These are phyloP conservation scores for Aspergillus alliaceus DNA, from an alignment of 2,329 filamentous ascomycete species.

Conservation along the genomic window DNA sequence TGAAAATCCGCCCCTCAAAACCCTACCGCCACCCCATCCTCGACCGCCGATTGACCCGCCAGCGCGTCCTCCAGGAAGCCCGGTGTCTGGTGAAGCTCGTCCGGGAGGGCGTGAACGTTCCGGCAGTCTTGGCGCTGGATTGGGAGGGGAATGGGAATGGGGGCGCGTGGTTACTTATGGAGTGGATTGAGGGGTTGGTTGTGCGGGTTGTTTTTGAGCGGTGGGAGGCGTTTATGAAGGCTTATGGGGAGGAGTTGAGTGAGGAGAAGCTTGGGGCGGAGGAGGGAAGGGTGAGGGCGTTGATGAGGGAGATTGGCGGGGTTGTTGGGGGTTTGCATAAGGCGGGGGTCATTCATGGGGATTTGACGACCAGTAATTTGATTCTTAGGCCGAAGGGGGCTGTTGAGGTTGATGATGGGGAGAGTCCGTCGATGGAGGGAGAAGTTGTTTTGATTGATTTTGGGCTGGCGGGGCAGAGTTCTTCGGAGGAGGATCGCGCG, in stretches of 20 bases:
- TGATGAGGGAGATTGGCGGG: constrained; percentile 70
- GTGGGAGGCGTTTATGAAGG: constrained; percentile 58
- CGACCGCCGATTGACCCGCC: constrained; percentile 80
- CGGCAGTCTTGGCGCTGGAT: constrained; percentile 71
- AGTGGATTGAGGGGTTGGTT: constrained; percentile 77
- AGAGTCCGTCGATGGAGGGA: constrained; percentile 53
- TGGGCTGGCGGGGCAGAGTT: constrained; percentile 78
- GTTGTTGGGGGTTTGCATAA: constrained; percentile 76
- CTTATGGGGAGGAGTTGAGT: constrained; percentile 31
- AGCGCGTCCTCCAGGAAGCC: constrained; percentile 85
- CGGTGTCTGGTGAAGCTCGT: constrained; percentile 77
- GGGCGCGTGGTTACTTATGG: constrained; percentile 75
- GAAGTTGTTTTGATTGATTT: constrained; percentile 93
- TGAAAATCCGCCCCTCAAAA: constrained; percentile 91
- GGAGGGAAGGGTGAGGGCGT: constrained; percentile 54
- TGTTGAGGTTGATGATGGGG: constrained; percentile 19
- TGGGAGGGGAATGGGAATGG: constrained; percentile 62
- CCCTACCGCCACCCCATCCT: constrained; percentile 88
- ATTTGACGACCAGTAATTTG: constrained; percentile 95
- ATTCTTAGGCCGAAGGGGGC: constrained; percentile 67
- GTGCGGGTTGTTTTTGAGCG: constrained; percentile 69
- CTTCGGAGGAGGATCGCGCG: constrained; percentile 86
- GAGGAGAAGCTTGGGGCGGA: constrained; percentile 34
- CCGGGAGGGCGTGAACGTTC: constrained; percentile 77
- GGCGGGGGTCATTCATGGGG: constrained; percentile 87